Evolutionary conservation across 1,284 basidiomycete genomes (phyloP).

Genomic region (Ceratobasidium sp.): DNA sequence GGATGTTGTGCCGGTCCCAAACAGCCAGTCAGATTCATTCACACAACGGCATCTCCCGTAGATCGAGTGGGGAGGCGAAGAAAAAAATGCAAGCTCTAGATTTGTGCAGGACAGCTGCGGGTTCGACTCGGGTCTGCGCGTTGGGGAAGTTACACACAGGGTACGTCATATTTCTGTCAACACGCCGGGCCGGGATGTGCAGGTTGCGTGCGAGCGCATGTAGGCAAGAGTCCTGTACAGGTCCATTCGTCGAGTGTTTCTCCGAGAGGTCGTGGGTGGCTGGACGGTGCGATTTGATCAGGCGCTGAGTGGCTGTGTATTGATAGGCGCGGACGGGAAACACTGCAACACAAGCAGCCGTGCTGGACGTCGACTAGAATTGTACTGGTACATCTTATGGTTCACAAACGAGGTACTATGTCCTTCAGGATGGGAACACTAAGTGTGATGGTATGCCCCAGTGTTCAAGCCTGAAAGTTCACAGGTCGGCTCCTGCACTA

Average conservation of each 20-base stretch:
- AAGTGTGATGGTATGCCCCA: neutral
- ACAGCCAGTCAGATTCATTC: neutral
- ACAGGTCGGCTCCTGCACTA: neutral
- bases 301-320: neutral
- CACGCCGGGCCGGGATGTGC: constrained; percentile 10
- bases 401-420: neutral
- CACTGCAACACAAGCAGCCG: neutral
- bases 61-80: constrained; percentile 5
- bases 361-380: neutral
- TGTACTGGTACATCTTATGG: neutral
- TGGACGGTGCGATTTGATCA: neutral
- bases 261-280: constrained; percentile 28
- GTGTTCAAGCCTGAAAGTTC: neutral
- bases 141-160: neutral
- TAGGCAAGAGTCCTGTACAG: constrained; percentile 20
- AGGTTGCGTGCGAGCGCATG: constrained; percentile 7
- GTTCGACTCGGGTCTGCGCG: constrained; percentile 16
- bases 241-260: constrained; percentile 12
- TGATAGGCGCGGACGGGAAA: neutral
- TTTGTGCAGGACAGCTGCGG: constrained; percentile 15
- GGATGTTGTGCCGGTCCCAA: neutral
- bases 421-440: neutral
- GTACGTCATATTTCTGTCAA: constrained; percentile 18
- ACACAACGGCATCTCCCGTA: neutral
- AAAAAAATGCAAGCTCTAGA: constrained; percentile 16